These are phyloP conservation scores for Boechera retrofracta DNA, from an alignment of 345 rosid genomes.

Conservation along the genomic window DNA sequence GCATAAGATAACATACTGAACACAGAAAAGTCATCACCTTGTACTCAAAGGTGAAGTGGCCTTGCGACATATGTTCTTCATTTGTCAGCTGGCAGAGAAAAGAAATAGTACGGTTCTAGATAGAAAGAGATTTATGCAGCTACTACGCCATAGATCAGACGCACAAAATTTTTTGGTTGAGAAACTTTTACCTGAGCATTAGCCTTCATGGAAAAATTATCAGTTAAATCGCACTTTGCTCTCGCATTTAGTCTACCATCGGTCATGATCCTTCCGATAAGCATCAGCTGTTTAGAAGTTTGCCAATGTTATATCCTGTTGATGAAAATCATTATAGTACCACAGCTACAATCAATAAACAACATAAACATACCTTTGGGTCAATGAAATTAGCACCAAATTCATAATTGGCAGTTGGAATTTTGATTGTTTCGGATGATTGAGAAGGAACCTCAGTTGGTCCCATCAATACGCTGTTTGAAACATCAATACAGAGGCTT, in stretches of 20 bases:
- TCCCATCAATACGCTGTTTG: slow-evolving; percentile 76
- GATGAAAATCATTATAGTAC: neutral
- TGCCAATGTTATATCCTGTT: neutral
- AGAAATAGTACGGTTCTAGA: slow-evolving; percentile 4
- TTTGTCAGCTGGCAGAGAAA: slow-evolving; percentile 61
- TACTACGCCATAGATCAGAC: neutral
- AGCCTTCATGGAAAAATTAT: slow-evolving; percentile 68
- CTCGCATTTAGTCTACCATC: slow-evolving; percentile 85
- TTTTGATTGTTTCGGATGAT: slow-evolving; percentile 62
- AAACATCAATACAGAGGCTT: slow-evolving; percentile 1
- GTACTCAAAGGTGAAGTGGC: slow-evolving; percentile 69
- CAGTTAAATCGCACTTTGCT: slow-evolving; percentile 73
- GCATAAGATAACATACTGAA: neutral
- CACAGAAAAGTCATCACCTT: slow-evolving; percentile 53
- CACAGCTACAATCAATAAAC: neutral
- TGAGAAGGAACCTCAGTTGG: slow-evolving; percentile 74
- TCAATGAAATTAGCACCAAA: slow-evolving; percentile 78
- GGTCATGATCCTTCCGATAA: slow-evolving; percentile 71
- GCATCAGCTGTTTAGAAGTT: slow-evolving; percentile 61
- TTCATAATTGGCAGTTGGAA: slow-evolving; percentile 74
- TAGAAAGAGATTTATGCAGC: neutral
- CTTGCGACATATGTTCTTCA: slow-evolving; percentile 78
- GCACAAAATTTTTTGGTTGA: neutral
- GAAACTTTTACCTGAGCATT: slow-evolving; percentile 64
- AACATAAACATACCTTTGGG: slow-evolving; percentile 53